Evolutionary conservation across 2,329 filamentous ascomycete genomes (phyloP).

Genomic region (Tolypocladium capitatum): DNA sequence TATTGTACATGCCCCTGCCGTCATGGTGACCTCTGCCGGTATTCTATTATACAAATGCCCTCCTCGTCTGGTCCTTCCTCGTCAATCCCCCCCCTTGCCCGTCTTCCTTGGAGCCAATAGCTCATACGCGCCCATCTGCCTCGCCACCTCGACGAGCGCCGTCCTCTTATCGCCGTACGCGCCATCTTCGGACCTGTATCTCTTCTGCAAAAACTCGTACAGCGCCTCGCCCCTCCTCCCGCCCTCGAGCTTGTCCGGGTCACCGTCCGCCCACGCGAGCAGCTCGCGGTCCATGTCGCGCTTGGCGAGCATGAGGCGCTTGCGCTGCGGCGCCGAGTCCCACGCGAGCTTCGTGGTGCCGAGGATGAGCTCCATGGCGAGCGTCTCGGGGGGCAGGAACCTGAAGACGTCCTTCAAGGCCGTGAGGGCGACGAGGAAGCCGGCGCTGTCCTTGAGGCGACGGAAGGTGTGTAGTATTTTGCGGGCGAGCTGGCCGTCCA

Average conservation of each 20-base stretch:
- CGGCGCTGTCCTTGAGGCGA: slow-evolving; percentile 27
- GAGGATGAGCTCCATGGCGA: slow-evolving; percentile 33
- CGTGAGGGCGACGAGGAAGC: slow-evolving; percentile 31
- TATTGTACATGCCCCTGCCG: not conserved
- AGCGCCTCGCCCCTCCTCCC: slow-evolving; percentile 24
- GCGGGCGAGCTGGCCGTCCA: slow-evolving; percentile 34
- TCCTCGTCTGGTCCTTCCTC: not conserved
- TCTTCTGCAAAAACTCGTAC: slow-evolving; percentile 27
- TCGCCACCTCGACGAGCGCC: slow-evolving; percentile 19
- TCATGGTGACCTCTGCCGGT: not conserved
- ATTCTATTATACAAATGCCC: not conserved
- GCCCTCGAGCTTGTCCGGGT: slow-evolving; percentile 21
- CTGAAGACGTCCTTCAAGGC: slow-evolving; percentile 28
- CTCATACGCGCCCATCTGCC: slow-evolving; percentile 30
- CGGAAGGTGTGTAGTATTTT: slow-evolving; percentile 39
- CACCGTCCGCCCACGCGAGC: slow-evolving; percentile 13
- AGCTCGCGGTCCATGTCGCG: slow-evolving; percentile 28
- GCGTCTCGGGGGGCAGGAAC: slow-evolving; percentile 29
- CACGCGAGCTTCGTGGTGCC: slow-evolving; percentile 30
- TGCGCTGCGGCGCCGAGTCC: slow-evolving; percentile 25
- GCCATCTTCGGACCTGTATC: slow-evolving; percentile 18
- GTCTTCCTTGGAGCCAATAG: slow-evolving; percentile 10
- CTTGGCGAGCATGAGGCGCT: slow-evolving; percentile 28
- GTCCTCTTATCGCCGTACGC: slow-evolving; percentile 11
- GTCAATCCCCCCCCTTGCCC: no score